These are phyloP conservation scores for Entrophospora sp. DNA, from an alignment of 192 early-diverging fungal genomes.

Conservation along the genomic window DNA sequence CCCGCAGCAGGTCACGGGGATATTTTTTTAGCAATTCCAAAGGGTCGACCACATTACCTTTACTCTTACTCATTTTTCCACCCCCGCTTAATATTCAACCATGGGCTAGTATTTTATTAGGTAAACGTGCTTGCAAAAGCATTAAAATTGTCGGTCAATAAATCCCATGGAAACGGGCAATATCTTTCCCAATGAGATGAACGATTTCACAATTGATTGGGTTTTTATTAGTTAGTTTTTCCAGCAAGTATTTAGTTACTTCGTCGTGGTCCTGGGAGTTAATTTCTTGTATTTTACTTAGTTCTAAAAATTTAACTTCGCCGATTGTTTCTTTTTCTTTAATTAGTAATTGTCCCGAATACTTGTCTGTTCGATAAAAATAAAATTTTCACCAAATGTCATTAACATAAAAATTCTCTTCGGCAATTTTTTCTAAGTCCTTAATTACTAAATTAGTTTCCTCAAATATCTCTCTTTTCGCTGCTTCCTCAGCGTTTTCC, in stretches of 20 bases:
- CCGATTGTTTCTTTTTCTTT: neutral
- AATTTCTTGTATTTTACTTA: neutral
- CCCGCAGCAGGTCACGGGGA: neutral
- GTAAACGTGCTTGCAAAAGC: neutral
- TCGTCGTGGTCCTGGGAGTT: neutral
- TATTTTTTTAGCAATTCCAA: constrained; percentile 6
- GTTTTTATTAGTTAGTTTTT: neutral
- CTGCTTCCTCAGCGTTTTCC: neutral
- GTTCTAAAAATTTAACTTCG: neutral
- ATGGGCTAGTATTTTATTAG: neutral
- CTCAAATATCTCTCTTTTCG: constrained; percentile 7
- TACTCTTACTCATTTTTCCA: neutral
- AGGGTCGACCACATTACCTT: neutral
- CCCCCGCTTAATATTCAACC: neutral
- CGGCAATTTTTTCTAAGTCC: neutral
- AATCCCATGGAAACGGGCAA: neutral
- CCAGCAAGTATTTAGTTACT: neutral
- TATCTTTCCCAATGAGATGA: neutral
- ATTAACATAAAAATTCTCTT: constrained; percentile 1
- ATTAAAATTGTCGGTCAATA: neutral
- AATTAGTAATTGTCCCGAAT: neutral
- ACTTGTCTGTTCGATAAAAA: neutral
- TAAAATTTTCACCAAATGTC: neutral
- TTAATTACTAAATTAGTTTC: constrained; percentile 11
- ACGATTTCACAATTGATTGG: neutral